Evolutionary conservation across 2,329 filamentous ascomycete species (phyloP).

Genomic region (Malbranchea zuffiana): DNA sequence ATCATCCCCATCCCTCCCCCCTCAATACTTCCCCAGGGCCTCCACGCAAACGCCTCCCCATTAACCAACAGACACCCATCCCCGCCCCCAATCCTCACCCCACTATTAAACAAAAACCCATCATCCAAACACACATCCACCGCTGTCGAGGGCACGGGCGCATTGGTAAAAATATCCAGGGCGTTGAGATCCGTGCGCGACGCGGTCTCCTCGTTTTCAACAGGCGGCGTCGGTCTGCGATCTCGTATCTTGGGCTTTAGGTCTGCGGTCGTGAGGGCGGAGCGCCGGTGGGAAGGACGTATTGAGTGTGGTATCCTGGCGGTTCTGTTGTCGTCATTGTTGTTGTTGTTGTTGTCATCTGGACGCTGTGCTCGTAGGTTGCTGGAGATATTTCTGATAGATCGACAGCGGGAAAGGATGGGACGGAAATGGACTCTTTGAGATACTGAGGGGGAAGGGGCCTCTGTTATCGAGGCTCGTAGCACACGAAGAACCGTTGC

Average conservation of each 20-base stretch:
- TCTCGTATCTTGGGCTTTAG: conserved; percentile 39
- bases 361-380: conserved; percentile 23
- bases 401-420: not conserved
- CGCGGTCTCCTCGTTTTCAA: conserved; percentile 43
- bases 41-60: conserved; percentile 82
- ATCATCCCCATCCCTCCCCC: conserved; percentile 39
- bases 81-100: conserved; percentile 56
- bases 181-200: conserved; percentile 50
- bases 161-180: conserved; percentile 67
- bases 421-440: not conserved
- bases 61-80: conserved; percentile 67
- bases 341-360: conserved; percentile 1
- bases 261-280: conserved; percentile 10
- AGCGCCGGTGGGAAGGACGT: conserved; percentile 9
- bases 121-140: conserved; percentile 72
- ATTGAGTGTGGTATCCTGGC: not conserved
- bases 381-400: conserved; percentile 18
- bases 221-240: conserved; percentile 49
- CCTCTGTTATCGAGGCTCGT: conserved; percentile 21
- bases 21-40: conserved; percentile 55
- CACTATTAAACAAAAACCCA: conserved; percentile 80
- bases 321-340: not conserved
- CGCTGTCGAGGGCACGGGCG: conserved; percentile 65
- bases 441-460: conserved; percentile 20
- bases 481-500: conserved; percentile 33